These are phyloP conservation scores for Logfia minima DNA, from an alignment of 129 eudicot genomes.

Conservation along the genomic window DNA sequence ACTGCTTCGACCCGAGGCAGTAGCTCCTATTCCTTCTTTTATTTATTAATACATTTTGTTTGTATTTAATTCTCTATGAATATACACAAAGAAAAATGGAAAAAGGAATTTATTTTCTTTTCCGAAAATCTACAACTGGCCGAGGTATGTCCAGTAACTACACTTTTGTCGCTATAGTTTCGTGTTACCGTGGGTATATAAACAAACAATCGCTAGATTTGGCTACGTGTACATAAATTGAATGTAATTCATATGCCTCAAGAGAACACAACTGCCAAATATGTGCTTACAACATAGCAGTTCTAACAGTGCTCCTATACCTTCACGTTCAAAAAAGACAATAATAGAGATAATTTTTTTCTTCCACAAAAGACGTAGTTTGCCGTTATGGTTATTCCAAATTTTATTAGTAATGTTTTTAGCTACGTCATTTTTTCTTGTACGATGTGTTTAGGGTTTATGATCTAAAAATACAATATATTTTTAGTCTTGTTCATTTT, in stretches of 20 bases:
- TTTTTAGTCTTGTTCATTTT: no score
- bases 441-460: background rate
- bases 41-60: no score
- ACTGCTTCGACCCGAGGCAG: background rate
- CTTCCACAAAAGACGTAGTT: background rate
- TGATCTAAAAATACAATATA: background rate
- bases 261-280: background rate
- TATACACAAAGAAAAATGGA: no score
- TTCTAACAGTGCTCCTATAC: no score
- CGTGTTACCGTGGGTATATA: background rate
- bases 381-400: background rate
- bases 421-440: background rate
- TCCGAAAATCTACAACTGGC: background rate
- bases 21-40: background rate
- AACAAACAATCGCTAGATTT: background rate
- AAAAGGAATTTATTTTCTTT: no score
- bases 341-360: no score
- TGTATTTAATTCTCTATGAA: no score
- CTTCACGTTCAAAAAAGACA: no score
- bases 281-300: slow-evolving; percentile 1
- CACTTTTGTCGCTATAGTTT: background rate
- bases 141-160: background rate
- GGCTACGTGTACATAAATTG: background rate
- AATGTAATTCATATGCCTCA: background rate
- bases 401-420: background rate